These are phyloP conservation scores for Saccharomyces cerevisiae DNA, from an alignment of 805 yeast genomes.

Conservation along the genomic window DNA sequence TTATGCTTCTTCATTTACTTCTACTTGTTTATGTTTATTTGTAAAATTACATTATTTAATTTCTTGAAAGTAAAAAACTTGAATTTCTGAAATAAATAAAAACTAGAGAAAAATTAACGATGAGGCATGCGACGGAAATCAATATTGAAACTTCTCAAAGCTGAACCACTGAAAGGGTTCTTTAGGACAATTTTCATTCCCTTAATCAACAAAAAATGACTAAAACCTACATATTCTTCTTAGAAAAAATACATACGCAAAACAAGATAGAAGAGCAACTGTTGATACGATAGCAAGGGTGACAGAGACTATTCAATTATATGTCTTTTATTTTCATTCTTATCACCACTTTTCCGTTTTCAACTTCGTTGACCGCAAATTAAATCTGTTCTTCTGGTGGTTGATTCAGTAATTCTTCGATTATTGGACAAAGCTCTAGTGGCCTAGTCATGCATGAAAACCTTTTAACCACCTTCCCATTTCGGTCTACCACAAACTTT, in stretches of 20 bases:
- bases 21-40: neutral
- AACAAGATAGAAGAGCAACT: neutral
- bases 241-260: neutral
- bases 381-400: neutral
- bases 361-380: neutral
- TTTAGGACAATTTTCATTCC: no score
- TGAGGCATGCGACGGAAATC: no score
- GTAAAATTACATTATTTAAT: no score
- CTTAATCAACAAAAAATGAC: no score
- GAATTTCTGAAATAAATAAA: no score
- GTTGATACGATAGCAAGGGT: neutral
- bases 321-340: no score
- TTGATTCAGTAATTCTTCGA: conserved; percentile 44
- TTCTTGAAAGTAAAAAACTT: no score
- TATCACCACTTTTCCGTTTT: neutral
- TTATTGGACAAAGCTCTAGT: conserved; percentile 43
- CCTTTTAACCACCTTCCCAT: conserved; percentile 50
- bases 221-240: no score
- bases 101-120: no score
- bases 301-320: neutral
- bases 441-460: conserved; percentile 66
- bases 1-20: neutral
- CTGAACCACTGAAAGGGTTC: no score
- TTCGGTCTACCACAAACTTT: conserved; percentile 47
- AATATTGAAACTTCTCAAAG: neutral